Percentiles rank a stretch among this genome's conserved stretches.
These are phyloP conservation scores for Nothopassalora personata DNA, from an alignment of 2,329 filamentous ascomycete genomes.

Conservation along the genomic window DNA sequence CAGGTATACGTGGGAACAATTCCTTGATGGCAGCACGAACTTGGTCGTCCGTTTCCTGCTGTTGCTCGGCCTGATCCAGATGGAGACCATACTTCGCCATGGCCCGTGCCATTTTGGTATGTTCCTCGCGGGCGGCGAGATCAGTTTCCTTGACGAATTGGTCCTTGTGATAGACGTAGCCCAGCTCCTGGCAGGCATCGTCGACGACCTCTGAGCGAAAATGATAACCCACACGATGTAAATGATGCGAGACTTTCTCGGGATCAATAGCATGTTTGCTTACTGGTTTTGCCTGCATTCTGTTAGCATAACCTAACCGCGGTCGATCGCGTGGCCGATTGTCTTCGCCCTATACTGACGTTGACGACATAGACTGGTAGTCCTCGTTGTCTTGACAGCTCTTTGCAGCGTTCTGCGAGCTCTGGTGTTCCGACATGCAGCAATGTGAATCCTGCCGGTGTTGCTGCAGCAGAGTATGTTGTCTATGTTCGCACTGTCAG, in stretches of 20 bases:
- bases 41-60: conserved; percentile 42
- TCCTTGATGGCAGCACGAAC: conserved; percentile 56
- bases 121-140: conserved; percentile 16
- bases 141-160: conserved; percentile 28
- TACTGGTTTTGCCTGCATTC: conserved; percentile 19
- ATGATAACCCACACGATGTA: conserved; percentile 58
- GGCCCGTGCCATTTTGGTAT: conserved; percentile 30
- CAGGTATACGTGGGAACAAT: conserved; percentile 58
- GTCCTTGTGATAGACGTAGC: conserved; percentile 35
- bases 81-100: conserved; percentile 33
- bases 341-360: conserved; percentile 41
- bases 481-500: conserved; percentile 41
- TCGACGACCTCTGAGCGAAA: conserved; percentile 57
- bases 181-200: conserved; percentile 50
- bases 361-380: conserved; percentile 55
- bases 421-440: conserved; percentile 56
- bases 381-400: conserved; percentile 51
- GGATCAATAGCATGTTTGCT: conserved; percentile 20
- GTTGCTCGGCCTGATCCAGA: conserved; percentile 18
- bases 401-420: conserved; percentile 56
- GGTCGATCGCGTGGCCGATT: neutral
- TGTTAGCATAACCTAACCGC: conserved; percentile 5
- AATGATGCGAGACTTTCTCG: conserved; percentile 50
- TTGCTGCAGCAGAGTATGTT: conserved; percentile 46
- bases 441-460: conserved; percentile 55